Percentiles rank a stretch among this genome's conserved stretches.
phyloP scores from a whole-genome alignment of 257 asterid genomes.

The Lithospermum erythrorhizon region DNA sequence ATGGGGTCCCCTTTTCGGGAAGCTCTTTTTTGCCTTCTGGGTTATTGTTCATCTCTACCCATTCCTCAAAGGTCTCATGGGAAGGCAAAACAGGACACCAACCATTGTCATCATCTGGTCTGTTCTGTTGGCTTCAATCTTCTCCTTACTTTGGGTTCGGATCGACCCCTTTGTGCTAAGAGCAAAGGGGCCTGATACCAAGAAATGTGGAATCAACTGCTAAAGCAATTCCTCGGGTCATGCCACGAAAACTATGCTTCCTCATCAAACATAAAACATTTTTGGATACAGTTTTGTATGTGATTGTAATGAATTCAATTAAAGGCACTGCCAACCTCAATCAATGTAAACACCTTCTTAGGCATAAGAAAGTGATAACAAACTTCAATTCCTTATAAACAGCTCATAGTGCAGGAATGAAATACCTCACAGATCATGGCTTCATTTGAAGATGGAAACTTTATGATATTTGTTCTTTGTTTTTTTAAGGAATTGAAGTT shows the following conservation, averaged over 20 bases:
- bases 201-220: constrained; percentile 5
- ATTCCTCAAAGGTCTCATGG: constrained; percentile 5
- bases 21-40: constrained; percentile 90
- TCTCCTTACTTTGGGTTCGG: constrained; percentile 4
- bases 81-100: constrained; percentile 7
- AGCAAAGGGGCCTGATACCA: constrained; percentile 1
- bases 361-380: too few species aligned
- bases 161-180: constrained; percentile 3
- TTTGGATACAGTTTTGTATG: neutral
- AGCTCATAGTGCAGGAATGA: too few species aligned
- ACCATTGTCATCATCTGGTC: constrained; percentile 8
- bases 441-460: too few species aligned
- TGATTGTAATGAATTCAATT: too few species aligned
- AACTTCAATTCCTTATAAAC: too few species aligned
- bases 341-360: too few species aligned
- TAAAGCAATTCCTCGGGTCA: neutral
- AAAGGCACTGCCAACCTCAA: too few species aligned
- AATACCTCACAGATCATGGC: too few species aligned
- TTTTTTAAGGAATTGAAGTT: too few species aligned
- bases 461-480: too few species aligned
- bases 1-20: constrained; percentile 91
- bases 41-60: constrained; percentile 90
- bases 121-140: constrained; percentile 4
- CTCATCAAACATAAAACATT: neutral
- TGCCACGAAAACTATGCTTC: neutral